These are phyloP conservation scores for Phytophthora rubi DNA, from an alignment of 352 stramenopile species.

Conservation along the genomic window DNA sequence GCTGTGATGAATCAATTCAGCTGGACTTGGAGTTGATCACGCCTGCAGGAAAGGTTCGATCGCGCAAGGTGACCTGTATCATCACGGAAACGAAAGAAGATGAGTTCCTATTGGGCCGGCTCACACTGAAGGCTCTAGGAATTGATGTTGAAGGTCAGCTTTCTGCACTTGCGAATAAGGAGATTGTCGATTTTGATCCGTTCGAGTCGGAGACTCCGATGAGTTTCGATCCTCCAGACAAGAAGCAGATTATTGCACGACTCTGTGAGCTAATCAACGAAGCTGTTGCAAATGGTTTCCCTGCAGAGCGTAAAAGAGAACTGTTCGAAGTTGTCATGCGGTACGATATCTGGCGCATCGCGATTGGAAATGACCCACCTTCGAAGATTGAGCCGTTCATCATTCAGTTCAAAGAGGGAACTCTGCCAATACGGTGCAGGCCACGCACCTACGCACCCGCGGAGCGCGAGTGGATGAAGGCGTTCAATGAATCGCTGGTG, in stretches of 20 bases:
- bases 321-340: background rate
- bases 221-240: constrained; percentile 8
- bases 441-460: background rate
- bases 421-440: background rate
- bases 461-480: constrained; percentile 5
- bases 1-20: constrained; percentile 1
- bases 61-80: constrained; percentile 3
- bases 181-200: constrained; percentile 9
- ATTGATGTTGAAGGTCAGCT: constrained; percentile 9
- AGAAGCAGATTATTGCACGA: constrained; percentile 4
- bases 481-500: constrained; percentile 4
- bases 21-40: constrained; percentile 2
- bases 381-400: constrained; percentile 10
- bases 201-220: constrained; percentile 5
- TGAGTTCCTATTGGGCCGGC: background rate
- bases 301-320: background rate
- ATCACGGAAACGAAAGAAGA: constrained; percentile 12
- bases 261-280: constrained; percentile 8
- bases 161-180: constrained; percentile 6
- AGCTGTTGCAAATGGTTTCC: constrained; percentile 5
- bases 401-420: constrained; percentile 3
- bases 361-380: constrained; percentile 10
- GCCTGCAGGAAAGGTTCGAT: constrained; percentile 1
- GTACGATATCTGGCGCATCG: constrained; percentile 1
- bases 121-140: background rate